Evolutionary conservation across 164 flowering plant species (phyloP), one percentile per base, ranked within the genome.

Genomic region (Magnolia kwangsiensis): DNA sequence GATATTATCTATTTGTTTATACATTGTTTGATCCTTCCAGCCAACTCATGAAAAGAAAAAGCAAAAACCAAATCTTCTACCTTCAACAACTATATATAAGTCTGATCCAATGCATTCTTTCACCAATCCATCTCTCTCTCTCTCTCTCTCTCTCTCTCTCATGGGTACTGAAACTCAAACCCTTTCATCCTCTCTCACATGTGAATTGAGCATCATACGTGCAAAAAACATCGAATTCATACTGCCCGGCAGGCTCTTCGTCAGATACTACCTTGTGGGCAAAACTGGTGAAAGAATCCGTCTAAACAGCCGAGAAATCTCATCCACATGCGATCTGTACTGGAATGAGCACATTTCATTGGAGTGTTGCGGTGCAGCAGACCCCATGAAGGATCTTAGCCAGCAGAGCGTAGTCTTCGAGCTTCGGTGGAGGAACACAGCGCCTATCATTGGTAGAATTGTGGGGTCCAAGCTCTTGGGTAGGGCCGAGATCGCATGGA

Each of bases 401-500:
- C 79, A 85, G 76, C 84, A 87, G 72, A 84, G 27, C 23, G 79
- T 90, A 0, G 83, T 86, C 16, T 89, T 92, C 69, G 97, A 92
- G 89, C 89, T 92, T 29, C 78, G 95, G 50, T 78, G 81, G 81
- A 86, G 90, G 76, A 88, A 49, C 58, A 74, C 61, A 0, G 11
- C 21, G 5, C 74, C 85, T 3, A 63, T 88, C 14, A 63, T 88
- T 14, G 82, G 90, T 7, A 83, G 69, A 14, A 67, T 82, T 2
- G 58, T 78, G 1, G 71, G 84, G 67, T 90, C 93, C 29, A 78
- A 83, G 67, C 80, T 90, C 8, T 23, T 92, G 76, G 91, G 86
- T 1, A 84, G 84, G 68, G 91, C 80, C 19, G 92, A 90, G 80
- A 51, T 90, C 50, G 83, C 86, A 51, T 91, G 92, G 97, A 81